Evolutionary conservation across 805 yeast genomes (phyloP), one percentile per base, ranked within the genome.

Genomic region (Candida lessepsii): DNA sequence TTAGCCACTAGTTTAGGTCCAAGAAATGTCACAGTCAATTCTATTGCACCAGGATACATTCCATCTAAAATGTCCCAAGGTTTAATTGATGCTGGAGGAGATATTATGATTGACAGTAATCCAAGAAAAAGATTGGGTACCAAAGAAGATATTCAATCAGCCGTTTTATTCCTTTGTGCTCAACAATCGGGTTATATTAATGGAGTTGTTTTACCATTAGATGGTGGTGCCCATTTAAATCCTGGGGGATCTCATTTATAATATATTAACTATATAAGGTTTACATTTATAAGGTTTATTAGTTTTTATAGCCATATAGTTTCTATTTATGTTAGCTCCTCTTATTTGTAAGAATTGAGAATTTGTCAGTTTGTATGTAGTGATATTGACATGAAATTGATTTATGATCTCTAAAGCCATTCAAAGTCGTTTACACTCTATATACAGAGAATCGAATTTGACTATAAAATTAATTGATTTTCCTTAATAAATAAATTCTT

Each of bases 1-100:
- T 70, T 83, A 50, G 85, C 90, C 2, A 58, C 75, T 29, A 83
- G 80, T 53, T 68, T 84, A 51, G 89, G 86, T 2, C 83, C 81
- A 5, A 63, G 70, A 31, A 76, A 83, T 61, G 75, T 83, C 52
- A 82, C 78, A 34, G 88, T 83, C 42, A 83, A 84, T 61, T 65
- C 78, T 9, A 58, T 83, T 47, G 87, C 88, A 5, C 90, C 90
- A 0, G 91, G 91, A 0, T 84, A 81, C 57, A 80, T 83, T 73
- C 86, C 86, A 15, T 72, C 83, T 14, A 83, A 80, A 60, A 83
- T 83, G 89, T 72, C 87, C 29, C 71, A 76, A 44, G 90, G 87
- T 0, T 49, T 83, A 34, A 63, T 84, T 34, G 74, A 67, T 27
- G 64, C 60, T 38, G 65, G 75, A 16, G 80, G 80, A 10, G 79